Base-by-base conservation (phyloP, 345 rosid genomes). In the Ceriops decandra region DNA sequence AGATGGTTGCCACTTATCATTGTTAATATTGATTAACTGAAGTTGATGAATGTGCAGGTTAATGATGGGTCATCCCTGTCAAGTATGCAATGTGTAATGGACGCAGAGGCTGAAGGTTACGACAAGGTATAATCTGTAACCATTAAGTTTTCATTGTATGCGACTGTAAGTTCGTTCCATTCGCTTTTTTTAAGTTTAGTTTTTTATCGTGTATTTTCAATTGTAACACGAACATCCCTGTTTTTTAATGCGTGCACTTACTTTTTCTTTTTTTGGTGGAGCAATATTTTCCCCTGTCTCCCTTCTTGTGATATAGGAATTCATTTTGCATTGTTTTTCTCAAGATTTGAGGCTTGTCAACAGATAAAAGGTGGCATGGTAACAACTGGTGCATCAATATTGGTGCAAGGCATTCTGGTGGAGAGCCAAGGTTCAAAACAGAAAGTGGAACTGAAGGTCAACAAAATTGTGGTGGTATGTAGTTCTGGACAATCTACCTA, bases 31-130 rank as follows among this genome's bases (percentile, higher is more conserved):
- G 16, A 38, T 9, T 7, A 53, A 20, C 10, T 53, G 17, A 53
- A 20, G 27, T 21, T 21, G 26, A 21, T 8, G 26, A 27, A 36
- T 31, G 32, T 36, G 28, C 26, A 91, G 99, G 83, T 95, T 65
- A 95, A 91, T 66, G 99, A 95, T 77, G 96, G 99, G 47, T 91
- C 99, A 1, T 91, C 97, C 79, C 80, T 95, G 63, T 90, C 98
- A 1, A 95, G 87, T 64, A 85, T 95, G 96, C 99, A 95, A 95
- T 91, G 98, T 67, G 98, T 91, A 62, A 65, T 95, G 88, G 82
- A 74, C 61, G 72, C 83, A 2, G 92, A 91, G n/a, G 90, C 89
- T 21, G 90, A 91, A 52, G 98, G 99, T 21, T 87, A 87, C 72
- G 93, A 91, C 83, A 93, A 91, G 96, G 97, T 95, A 82, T 64